Percentiles rank a stretch among this genome's conserved stretches.
phyloP scores from a whole-genome alignment of 2,329 filamentous ascomycete species.

The Stenocarpella maydis region DNA sequence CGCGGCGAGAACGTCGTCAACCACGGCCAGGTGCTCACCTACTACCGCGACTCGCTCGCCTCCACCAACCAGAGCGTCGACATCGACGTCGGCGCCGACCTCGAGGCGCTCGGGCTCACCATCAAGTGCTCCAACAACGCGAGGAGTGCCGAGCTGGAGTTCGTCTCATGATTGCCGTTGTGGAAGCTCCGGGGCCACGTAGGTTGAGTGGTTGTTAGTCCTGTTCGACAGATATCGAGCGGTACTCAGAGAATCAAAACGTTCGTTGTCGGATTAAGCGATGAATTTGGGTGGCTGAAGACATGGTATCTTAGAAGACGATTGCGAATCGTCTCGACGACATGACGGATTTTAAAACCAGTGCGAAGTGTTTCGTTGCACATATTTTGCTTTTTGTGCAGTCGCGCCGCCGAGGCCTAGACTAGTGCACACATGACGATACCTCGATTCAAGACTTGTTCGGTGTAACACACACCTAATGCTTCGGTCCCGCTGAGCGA shows the following conservation, averaged over 20 bases:
- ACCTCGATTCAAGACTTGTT: constrained; percentile 7
- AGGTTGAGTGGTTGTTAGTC: not conserved
- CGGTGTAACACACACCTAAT: not conserved
- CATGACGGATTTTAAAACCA: constrained; percentile 10
- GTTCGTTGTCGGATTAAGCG: not conserved
- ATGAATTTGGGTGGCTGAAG: not conserved
- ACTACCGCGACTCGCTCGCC: constrained; percentile 64
- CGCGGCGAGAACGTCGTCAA: constrained; percentile 60
- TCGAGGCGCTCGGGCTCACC: constrained; percentile 40
- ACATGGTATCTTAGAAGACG: not conserved
- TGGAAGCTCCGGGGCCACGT: not conserved
- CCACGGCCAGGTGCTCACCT: constrained; percentile 60
- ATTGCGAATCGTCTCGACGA: not conserved
- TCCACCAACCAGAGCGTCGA: constrained; percentile 59
- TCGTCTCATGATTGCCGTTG: not conserved
- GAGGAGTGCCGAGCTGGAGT: not conserved
- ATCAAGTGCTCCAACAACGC: constrained; percentile 28
- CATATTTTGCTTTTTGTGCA: constrained; percentile 5
- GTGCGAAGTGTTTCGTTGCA: constrained; percentile 4
- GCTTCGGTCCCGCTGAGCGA: not conserved
- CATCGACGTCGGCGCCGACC: constrained; percentile 58
- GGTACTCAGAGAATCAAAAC: not conserved
- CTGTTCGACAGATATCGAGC: not conserved
- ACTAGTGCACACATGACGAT: not conserved
- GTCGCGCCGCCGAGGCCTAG: not conserved